A percentile compares a stretch with the other conserved stretches of the same genome.
Evolutionary conservation across 345 rosid genomes (phyloP).

Genomic region (Chamaenerion angustifolium): DNA sequence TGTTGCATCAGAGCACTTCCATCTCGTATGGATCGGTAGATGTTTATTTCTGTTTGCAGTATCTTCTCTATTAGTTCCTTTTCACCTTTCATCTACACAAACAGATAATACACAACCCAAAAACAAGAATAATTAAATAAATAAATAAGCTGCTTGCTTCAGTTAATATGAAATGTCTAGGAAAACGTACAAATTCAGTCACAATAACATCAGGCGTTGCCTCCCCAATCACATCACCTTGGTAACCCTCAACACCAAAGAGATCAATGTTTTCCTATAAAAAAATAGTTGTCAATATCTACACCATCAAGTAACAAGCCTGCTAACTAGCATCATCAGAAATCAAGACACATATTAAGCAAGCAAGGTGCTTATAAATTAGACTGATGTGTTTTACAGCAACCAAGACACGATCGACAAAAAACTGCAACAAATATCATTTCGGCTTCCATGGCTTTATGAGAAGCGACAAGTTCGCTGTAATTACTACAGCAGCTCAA

Average conservation of each 20-base stretch:
- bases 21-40: slow-evolving; percentile 77
- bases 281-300: background rate
- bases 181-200: slow-evolving; percentile 66
- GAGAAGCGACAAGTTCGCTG: too few relatives aligned
- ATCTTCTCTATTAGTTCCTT: slow-evolving; percentile 78
- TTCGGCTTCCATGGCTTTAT: too few relatives aligned
- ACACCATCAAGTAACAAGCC: too few relatives aligned
- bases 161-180: background rate
- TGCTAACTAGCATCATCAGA: too few relatives aligned
- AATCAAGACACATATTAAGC: too few relatives aligned
- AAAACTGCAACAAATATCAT: too few relatives aligned
- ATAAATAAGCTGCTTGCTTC: background rate
- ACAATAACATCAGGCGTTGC: slow-evolving; percentile 81
- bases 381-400: too few relatives aligned
- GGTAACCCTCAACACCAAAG: slow-evolving; percentile 65
- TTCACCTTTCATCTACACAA: slow-evolving; percentile 92
- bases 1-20: slow-evolving; percentile 97
- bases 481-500: too few relatives aligned
- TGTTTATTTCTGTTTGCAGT: slow-evolving; percentile 78
- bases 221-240: slow-evolving; percentile 78
- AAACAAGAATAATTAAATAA: too few relatives aligned
- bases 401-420: too few relatives aligned
- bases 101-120: background rate
- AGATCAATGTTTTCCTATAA: slow-evolving; percentile 47
- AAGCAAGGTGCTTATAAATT: too few relatives aligned